Evolutionary conservation across 73 alveolate species (phyloP).

Genomic region (Paramecium primaurelia): DNA sequence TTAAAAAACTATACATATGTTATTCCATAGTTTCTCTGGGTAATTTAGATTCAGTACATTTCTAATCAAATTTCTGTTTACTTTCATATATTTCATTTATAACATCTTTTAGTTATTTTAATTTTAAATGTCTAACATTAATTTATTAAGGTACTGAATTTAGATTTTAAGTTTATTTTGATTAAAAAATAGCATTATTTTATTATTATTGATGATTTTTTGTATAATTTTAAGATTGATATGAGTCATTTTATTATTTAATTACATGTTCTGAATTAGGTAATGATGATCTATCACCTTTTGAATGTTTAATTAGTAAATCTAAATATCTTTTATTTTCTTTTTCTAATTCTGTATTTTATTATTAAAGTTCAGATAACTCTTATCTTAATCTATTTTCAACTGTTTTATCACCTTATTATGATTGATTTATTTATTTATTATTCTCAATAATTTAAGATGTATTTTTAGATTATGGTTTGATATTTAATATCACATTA

Average conservation of each 20-base stretch:
- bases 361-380: not conserved
- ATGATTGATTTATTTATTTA: not conserved
- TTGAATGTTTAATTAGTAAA: slow-evolving; percentile 49
- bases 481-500: not conserved
- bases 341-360: slow-evolving; percentile 2
- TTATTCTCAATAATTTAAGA: not conserved
- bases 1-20: slow-evolving; percentile 93
- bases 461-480: not conserved
- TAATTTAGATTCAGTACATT: slow-evolving; percentile 85
- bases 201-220: not conserved
- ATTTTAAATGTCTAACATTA: slow-evolving; percentile 71
- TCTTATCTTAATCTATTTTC: slow-evolving; percentile 7
- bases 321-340: slow-evolving; percentile 71
- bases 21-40: slow-evolving; percentile 98
- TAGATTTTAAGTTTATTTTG: not conserved
- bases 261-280: not conserved
- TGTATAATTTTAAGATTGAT: not conserved
- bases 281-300: slow-evolving; percentile 8
- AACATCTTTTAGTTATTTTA: slow-evolving; percentile 82
- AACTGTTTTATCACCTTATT: not conserved
- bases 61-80: slow-evolving; percentile 85
- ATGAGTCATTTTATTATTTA: not conserved
- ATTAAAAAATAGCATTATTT: not conserved
- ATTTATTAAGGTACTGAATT: not conserved
- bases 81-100: slow-evolving; percentile 88